A percentile compares a stretch with the other conserved stretches of the same genome.
These are phyloP conservation scores for Diaporthe capsici DNA, from an alignment of 2,329 filamentous ascomycete species.

Conservation along the genomic window DNA sequence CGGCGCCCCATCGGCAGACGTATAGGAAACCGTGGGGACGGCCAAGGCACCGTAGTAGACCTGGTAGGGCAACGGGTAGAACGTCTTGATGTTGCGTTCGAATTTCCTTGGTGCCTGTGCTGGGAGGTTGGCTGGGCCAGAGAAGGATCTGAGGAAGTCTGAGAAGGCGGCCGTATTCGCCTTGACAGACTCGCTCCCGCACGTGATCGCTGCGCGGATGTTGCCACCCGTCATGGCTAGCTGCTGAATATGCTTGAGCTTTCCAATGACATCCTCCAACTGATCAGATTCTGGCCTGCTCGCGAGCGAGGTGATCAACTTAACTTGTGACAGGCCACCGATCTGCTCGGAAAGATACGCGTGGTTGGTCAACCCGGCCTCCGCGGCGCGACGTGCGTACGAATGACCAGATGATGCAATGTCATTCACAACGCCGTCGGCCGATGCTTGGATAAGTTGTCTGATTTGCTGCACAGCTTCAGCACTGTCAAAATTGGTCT, in stretches of 20 bases:
- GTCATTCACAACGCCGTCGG: slow-evolving; percentile 91
- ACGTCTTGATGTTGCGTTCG: slow-evolving; percentile 76
- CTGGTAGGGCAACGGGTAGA: slow-evolving; percentile 96
- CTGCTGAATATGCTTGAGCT: slow-evolving; percentile 87
- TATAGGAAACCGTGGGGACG: slow-evolving; percentile 87
- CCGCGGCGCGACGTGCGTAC: slow-evolving; percentile 87
- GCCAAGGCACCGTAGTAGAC: slow-evolving; percentile 94
- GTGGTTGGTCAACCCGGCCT: slow-evolving; percentile 81
- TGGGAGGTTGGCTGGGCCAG: slow-evolving; percentile 58
- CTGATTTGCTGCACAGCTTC: slow-evolving; percentile 86
- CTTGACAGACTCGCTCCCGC: slow-evolving; percentile 79
- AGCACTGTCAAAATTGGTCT: slow-evolving; percentile 90
- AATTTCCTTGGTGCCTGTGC: slow-evolving; percentile 51
- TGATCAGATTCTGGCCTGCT: slow-evolving; percentile 78
- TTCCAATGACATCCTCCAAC: slow-evolving; percentile 81
- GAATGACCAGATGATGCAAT: slow-evolving; percentile 92
- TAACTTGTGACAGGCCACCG: slow-evolving; percentile 90
- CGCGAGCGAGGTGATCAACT: slow-evolving; percentile 84
- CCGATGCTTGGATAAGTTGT: slow-evolving; percentile 87
- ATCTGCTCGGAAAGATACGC: slow-evolving; percentile 86
- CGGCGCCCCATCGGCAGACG: slow-evolving; percentile 79
- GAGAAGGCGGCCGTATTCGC: slow-evolving; percentile 80
- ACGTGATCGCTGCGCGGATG: slow-evolving; percentile 88
- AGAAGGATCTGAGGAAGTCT: slow-evolving; percentile 77
- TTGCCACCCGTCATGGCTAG: slow-evolving; percentile 79